Base-by-base conservation (phyloP, 2,329 filamentous ascomycete species). In the Colletotrichum gloeosporioides region DNA sequence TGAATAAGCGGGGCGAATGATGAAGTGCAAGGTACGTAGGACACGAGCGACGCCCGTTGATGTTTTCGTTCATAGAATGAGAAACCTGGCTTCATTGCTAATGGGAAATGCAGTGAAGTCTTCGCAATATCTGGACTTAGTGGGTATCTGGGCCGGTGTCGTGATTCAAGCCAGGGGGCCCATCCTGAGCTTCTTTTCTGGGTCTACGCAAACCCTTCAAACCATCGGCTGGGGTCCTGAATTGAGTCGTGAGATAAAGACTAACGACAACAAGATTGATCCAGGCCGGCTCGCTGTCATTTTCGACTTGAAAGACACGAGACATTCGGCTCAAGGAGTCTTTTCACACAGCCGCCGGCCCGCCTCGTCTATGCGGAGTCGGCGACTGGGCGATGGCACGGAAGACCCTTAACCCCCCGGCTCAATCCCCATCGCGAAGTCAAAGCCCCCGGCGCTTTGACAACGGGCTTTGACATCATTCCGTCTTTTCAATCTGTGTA, bases 401-500 rank as follows among this genome's bases (percentile, higher is more conserved):
- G 34, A 49, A 70, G 57, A 57, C 67, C 67, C 57, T 63, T 9
- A 29, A 22, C 18, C 25, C 55, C 67, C 67, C 57, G 55, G 67
- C 27, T 44, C 27, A 16, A 18, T 32, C n/a, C 49, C 66, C 66
- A 59, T 69, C 49, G 22, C n/a, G 55, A 70, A 25, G 57, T 70
- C 67, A 53, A 62, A 70, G 57, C 67, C 55, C 68, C 32, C 57
- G 68, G 68, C 57, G 68, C 68, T 70, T 63, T 63, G 68, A 70
- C 68, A 55, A 16, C 32, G 13, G 55, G 68, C 55, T 53, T 49
- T 29, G 57, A 49, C 34, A 62, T 49, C 31, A 16, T 61, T 34
- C 32, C 34, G 36, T 53, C 68, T 69, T 25, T 61, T 70, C n/a
- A 53, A 61, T 69, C 61, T 22, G 67, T 49, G 29, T 32, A 31